These are phyloP conservation scores for Xylariaceae sp. DNA, from an alignment of 2,329 filamentous ascomycete genomes.

Conservation along the genomic window DNA sequence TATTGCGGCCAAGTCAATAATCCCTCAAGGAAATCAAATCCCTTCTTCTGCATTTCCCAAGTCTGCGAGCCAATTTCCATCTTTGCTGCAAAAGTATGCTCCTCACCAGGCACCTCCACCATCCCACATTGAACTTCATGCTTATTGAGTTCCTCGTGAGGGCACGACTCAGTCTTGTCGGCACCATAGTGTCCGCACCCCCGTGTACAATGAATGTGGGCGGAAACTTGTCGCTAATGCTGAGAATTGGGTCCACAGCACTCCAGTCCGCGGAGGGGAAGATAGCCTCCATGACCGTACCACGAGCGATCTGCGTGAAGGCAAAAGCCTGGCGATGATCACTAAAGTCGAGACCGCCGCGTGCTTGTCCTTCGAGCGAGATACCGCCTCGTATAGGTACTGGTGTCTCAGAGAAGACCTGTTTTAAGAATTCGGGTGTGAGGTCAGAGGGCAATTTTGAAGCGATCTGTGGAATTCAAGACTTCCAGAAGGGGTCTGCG, in stretches of 20 bases:
- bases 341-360: slow-evolving; percentile 30
- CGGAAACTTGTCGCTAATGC: slow-evolving; percentile 27
- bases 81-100: slow-evolving; percentile 38
- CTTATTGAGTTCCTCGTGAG: slow-evolving; percentile 23
- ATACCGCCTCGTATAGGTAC: slow-evolving; percentile 34
- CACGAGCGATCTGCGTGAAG: slow-evolving; percentile 36
- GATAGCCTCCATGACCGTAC: slow-evolving; percentile 32
- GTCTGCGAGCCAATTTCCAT: slow-evolving; percentile 35
- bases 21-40: slow-evolving; percentile 37
- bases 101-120: slow-evolving; percentile 34
- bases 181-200: slow-evolving; percentile 33
- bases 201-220: slow-evolving; percentile 41
- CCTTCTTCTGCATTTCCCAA: slow-evolving; percentile 31
- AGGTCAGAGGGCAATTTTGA: neutral
- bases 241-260: slow-evolving; percentile 30
- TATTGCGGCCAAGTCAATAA: too few relatives aligned
- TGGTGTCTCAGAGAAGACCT: slow-evolving; percentile 31
- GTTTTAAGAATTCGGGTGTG: slow-evolving; percentile 25
- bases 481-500: slow-evolving; percentile 31
- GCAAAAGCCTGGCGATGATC: slow-evolving; percentile 35
- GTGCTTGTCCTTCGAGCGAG: slow-evolving; percentile 35
- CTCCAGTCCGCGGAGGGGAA: slow-evolving; percentile 21
- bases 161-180: slow-evolving; percentile 29
- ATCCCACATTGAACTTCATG: slow-evolving; percentile 31
- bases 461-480: slow-evolving; percentile 21